Base-by-base conservation (phyloP, 805 yeast species). In the Suhomyces tanzawaensis region DNA sequence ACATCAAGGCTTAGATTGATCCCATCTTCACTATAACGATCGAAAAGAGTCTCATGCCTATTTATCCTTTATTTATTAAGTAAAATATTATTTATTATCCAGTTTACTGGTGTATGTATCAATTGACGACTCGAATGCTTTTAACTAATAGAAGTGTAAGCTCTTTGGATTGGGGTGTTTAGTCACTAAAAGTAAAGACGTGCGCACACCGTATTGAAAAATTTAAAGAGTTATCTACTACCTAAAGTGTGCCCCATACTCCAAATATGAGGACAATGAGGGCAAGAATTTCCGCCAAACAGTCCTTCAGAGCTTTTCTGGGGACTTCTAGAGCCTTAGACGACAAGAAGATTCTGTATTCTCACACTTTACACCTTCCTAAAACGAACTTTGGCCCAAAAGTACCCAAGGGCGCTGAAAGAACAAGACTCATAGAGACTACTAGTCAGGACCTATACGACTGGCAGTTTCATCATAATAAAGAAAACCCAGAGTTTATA, bases 311-410 rank as follows among this genome's bases (percentile, higher is more conserved):
- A n/a, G n/a, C n/a, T 7, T 21, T 21, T 21, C 24, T 21, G 24
- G 11, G 24, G 9, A 7, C 24, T 25, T n/a, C 28, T n/a, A 25
- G 14, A 9, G 7, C 7, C 14, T n/a, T 25, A 7, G 6, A 8
- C 14, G 28, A 19, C 8, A 18, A 17, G 26, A 37, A 37, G 17
- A 23, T 37, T 3, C 36, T 23, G 27, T 79, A 70, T 45, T 72
- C 81, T 17, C 60, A 64, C 34, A 78, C 85, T 0, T 57, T 82
- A 32, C 69, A 66, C 16, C 71, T 90, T 18, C 97, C 96, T 3
- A 64, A 65, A 36, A 82, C 96, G 0, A 57, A 61, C 2, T 85
- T 67, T 46, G 60, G 66, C 3, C 72, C 73, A 17, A 66, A 63
- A 40, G 45, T 88, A 39, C 82, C 95, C 0, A 71, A 71, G 35